Conservation (phyloP, 129 eudicot genomes). For the carrot (Daucus carota) region DH1_v3.0 NC_030385.2:34041501-34042000, state of each 20-base stretch:
- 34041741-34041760: not conserved
- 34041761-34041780: not conserved
- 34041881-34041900: too few relatives aligned
- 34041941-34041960: too few relatives aligned
- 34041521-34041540: not conserved
- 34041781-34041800: not conserved
- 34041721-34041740: not conserved
- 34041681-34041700: not conserved
- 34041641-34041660: slow-evolving; percentile 3
- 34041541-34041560: not conserved
- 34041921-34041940: too few relatives aligned
- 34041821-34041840: too few relatives aligned
- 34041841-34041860: too few relatives aligned
- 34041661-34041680: not conserved
- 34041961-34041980: too few relatives aligned
- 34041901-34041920: too few relatives aligned
- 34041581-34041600: slow-evolving; percentile 5
- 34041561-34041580: not conserved
- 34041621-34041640: slow-evolving; percentile 2
- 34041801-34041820: too few relatives aligned
- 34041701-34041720: not conserved
- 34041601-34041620: not conserved
- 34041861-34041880: too few relatives aligned
- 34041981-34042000: too few relatives aligned
- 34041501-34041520: too few relatives aligned